Evolutionary conservation across 441 rosid species (phyloP).

Genomic region (Gossypium lobatum): DNA sequence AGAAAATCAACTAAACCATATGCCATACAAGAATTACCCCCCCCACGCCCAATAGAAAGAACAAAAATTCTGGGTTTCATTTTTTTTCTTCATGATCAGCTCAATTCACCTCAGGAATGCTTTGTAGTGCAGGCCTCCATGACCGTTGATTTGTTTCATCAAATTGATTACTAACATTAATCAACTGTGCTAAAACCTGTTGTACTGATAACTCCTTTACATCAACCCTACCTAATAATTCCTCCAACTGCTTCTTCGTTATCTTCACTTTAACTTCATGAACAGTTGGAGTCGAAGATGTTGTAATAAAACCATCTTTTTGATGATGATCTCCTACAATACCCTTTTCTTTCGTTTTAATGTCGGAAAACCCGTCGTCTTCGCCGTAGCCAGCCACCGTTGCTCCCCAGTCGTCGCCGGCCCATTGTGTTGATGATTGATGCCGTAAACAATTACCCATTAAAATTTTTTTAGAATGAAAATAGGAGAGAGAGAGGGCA

Average conservation of each 20-base stretch:
- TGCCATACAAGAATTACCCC: not conserved
- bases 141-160: slow-evolving; percentile 28
- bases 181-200: slow-evolving; percentile 36
- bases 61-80: not conserved
- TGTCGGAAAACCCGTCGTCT: not conserved
- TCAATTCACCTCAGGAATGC: slow-evolving; percentile 50
- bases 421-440: slow-evolving; percentile 38
- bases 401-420: slow-evolving; percentile 51
- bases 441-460: slow-evolving; percentile 59
- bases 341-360: slow-evolving; percentile 10
- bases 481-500: not conserved
- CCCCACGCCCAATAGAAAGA: not conserved
- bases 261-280: slow-evolving; percentile 53
- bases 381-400: not conserved
- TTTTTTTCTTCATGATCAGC: not conserved
- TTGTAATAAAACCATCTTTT: not conserved
- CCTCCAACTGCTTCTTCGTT: slow-evolving; percentile 51
- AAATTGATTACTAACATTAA: slow-evolving; percentile 14
- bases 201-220: slow-evolving; percentile 36
- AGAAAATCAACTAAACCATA: not conserved
- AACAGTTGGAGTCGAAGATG: not conserved
- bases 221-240: slow-evolving; percentile 38
- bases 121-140: slow-evolving; percentile 60
- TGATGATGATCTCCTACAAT: not conserved
- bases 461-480: not conserved